Evolutionary conservation across 2,329 filamentous ascomycete genomes (phyloP).

Genomic region (Colletotrichum graminicola): DNA sequence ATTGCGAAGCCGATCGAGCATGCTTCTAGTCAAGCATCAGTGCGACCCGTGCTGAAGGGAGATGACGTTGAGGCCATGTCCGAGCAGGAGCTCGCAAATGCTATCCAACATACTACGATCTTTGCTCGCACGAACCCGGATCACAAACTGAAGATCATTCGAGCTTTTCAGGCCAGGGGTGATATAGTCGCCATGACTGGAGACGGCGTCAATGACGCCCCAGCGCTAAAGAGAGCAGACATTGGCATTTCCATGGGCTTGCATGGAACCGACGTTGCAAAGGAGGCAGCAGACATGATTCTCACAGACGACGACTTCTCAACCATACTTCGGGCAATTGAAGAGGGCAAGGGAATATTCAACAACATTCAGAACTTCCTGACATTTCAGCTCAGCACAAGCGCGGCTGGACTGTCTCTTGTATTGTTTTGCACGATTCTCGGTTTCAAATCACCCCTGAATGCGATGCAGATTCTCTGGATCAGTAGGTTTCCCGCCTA

Average conservation of each 20-base stretch:
- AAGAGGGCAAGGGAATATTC: conserved; percentile 99
- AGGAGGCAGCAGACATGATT: conserved; percentile 96
- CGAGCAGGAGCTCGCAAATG: conserved; percentile 83
- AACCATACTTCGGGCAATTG: conserved; percentile 93
- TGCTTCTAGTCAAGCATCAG: conserved; percentile 66
- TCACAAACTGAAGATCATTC: conserved; percentile 97
- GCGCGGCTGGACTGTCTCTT: conserved; percentile 89
- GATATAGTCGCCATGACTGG: conserved; percentile 99
- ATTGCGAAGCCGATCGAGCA: conserved; percentile 70
- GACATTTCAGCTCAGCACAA: conserved; percentile 97
- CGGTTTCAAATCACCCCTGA: conserved; percentile 94
- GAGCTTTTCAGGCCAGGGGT: conserved; percentile 88
- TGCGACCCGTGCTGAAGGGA: conserved; percentile 83
- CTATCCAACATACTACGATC: conserved; percentile 90
- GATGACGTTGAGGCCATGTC: conserved; percentile 96
- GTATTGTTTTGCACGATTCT: conserved; percentile 93
- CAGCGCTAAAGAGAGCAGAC: conserved; percentile 95
- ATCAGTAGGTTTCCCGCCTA: conserved; percentile 79
- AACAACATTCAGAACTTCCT: conserved; percentile 99
- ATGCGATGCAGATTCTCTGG: conserved; percentile 99
- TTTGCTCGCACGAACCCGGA: conserved; percentile 97
- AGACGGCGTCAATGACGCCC: conserved; percentile 97
- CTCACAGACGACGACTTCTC: conserved; percentile 90
- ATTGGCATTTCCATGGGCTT: conserved; percentile 98
- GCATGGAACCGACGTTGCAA: conserved; percentile 95